Percentiles rank a stretch among this genome's conserved stretches.
Conservation (phyloP, 495 filamentous ascomycete species). For the Trichoderma reesei region DNA sequence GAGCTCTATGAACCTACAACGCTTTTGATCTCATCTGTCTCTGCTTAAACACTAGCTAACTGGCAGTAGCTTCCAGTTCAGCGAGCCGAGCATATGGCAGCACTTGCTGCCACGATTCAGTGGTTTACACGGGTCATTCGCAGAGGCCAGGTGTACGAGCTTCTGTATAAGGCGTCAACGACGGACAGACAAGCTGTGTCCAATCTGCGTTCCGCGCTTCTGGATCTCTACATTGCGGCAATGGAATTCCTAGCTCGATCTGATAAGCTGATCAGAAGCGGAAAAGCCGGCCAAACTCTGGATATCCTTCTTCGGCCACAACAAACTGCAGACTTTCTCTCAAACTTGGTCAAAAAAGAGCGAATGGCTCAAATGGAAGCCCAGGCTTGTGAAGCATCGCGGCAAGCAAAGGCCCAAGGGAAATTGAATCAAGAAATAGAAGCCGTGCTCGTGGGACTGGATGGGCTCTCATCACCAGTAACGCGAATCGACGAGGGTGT, state of each 20-base stretch:
- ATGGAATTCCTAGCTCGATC: not conserved
- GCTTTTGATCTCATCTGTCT: not conserved
- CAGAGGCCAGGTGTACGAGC: not conserved
- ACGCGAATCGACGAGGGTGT: not conserved
- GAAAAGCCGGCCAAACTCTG: not conserved
- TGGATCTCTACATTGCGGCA: not conserved
- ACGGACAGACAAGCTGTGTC: not conserved
- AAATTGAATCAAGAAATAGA: not conserved
- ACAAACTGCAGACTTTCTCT: not conserved
- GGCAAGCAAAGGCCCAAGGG: not conserved
- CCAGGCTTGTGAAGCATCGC: not conserved
- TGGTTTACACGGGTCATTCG: not conserved
- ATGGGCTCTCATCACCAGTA: not conserved
- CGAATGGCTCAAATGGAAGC: not conserved
- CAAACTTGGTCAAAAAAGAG: not conserved
- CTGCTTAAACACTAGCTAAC: not conserved
- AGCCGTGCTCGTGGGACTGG: not conserved
- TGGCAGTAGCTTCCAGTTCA: not conserved
- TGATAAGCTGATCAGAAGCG: not conserved
- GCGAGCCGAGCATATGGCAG: not conserved
- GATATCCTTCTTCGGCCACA: not conserved
- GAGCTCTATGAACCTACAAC: too few relatives aligned
- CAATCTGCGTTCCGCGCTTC: not conserved
- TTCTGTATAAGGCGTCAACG: not conserved
- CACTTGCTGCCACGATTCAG: not conserved